Percentiles rank a stretch among this genome's conserved stretches.
Evolutionary conservation across 495 filamentous ascomycete genomes (phyloP).

Genomic region (Lasiosphaeris hirsuta): DNA sequence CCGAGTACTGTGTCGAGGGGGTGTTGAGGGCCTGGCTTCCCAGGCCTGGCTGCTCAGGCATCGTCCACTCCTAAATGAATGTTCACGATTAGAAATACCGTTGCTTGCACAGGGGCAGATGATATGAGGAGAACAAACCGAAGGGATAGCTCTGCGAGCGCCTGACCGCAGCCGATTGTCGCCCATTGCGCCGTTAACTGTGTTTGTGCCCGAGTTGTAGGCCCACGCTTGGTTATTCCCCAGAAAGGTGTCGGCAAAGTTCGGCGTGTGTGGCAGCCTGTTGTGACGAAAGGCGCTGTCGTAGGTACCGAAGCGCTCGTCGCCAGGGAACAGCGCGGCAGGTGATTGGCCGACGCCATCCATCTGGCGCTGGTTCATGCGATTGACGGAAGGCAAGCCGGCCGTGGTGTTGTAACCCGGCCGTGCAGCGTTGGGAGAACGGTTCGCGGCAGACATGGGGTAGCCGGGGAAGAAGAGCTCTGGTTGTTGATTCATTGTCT

Average conservation of each 20-base stretch:
- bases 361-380: slow-evolving; percentile 55
- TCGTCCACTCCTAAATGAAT: slow-evolving; percentile 44
- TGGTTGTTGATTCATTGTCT: slow-evolving; percentile 32
- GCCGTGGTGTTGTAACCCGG: slow-evolving; percentile 54
- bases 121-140: slow-evolving; percentile 37
- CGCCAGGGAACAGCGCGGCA: slow-evolving; percentile 39
- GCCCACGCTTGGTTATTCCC: slow-evolving; percentile 50
- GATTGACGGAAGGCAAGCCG: slow-evolving; percentile 62
- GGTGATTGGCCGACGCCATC: slow-evolving; percentile 38
- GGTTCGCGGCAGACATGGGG: slow-evolving; percentile 31
- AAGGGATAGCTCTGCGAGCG: slow-evolving; percentile 45
- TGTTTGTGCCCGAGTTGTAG: slow-evolving; percentile 45
- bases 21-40: slow-evolving; percentile 39
- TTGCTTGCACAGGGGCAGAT: not conserved
- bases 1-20: slow-evolving; percentile 32
- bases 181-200: slow-evolving; percentile 47
- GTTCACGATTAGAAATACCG: slow-evolving; percentile 6
- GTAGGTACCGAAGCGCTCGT: slow-evolving; percentile 47
- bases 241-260: slow-evolving; percentile 35
- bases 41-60: slow-evolving; percentile 39
- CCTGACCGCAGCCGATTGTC: slow-evolving; percentile 43
- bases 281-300: slow-evolving; percentile 57
- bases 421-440: slow-evolving; percentile 42
- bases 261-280: slow-evolving; percentile 55
- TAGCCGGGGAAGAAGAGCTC: slow-evolving; percentile 29